Evolutionary conservation across 202 grass and related monocot species (phyloP).

Genomic region (Setaria italica): DNA sequence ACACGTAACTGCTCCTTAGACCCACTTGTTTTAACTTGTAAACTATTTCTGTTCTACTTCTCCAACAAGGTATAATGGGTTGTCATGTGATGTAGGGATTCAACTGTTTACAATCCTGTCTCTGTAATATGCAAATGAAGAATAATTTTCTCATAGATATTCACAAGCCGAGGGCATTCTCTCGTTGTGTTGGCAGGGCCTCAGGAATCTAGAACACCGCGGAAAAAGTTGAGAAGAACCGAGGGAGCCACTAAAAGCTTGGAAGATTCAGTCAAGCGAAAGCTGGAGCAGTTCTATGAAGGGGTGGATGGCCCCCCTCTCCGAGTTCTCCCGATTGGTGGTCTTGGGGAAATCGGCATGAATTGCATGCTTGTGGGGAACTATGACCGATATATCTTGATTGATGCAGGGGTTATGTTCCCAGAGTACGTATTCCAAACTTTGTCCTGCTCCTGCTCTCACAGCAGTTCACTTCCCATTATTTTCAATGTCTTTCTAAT

Average conservation of each 20-base stretch:
- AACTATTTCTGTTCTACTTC: constrained; percentile 9
- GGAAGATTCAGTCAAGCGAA: constrained; percentile 95
- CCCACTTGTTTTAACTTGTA: background rate
- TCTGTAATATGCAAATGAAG: background rate
- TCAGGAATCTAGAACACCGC: constrained; percentile 66
- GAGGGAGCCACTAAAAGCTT: constrained; percentile 87
- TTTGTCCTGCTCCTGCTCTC: constrained; percentile 3
- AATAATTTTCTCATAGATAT: background rate
- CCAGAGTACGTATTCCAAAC: constrained; percentile 76
- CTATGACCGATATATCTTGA: constrained; percentile 95
- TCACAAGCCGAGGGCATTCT: constrained; percentile 3
- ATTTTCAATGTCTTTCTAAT: background rate
- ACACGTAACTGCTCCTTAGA: background rate
- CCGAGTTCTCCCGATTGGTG: constrained; percentile 90
- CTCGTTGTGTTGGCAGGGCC: constrained; percentile 46
- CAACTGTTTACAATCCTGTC: background rate
- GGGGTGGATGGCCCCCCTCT: constrained; percentile 86
- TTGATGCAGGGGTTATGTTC: constrained; percentile 98
- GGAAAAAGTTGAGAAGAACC: constrained; percentile 64
- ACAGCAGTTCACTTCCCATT: background rate
- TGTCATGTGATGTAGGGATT: background rate
- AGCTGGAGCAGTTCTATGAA: constrained; percentile 99
- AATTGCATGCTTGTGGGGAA: constrained; percentile 99
- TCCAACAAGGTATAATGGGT: background rate
- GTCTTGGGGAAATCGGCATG: constrained; percentile 98